Base-by-base conservation (phyloP, 352 stramenopile species). In the Pythium dissotocum region DNA sequence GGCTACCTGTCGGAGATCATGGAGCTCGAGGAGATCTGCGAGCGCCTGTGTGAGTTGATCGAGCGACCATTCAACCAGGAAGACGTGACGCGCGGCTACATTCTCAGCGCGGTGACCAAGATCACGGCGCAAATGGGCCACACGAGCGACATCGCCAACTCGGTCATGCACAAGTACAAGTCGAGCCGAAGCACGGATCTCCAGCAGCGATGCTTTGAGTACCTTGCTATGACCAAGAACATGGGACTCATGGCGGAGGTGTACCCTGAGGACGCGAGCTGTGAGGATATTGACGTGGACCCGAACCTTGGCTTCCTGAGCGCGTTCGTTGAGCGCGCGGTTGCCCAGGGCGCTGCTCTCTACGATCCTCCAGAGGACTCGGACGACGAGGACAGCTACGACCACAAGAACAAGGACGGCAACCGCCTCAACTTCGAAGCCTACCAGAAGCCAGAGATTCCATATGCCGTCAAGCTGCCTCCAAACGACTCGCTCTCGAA, bases 171-270 rank as follows among this genome's bases (percentile, higher is more conserved):
- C 73, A 97, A 98, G 72, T 99, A 98, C 82, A 98, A 97, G 61
- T 90, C 88, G 51, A 99, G 92, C 36, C 88, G 90, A 26, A 97
- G 98, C 77, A 95, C 95, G 35, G 97, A 99, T 71, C 79, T 99
- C 32, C 97, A 99, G 77, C 97, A 99, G 79, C 95, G 98, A n/a
- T 99, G 97, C 78, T 95, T 99, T 61, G 97, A 99, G 87, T 99
- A 99, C 72, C 81, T 99, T 16, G 88, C 87, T 6, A 83, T 99
- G 38, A 90, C 97, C 42, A 98, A 97, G 64, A 93, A 96, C 62
- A 88, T 96, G 38, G 77, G 78, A 16, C 70, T 99, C 2, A 94
- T 99, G 78, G 80, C 77, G 4, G 93, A 93, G 44, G 83, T 94
- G 3, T 97, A 99, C 60, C 98, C 97, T n/a, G 95, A 99, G 54